Evolutionary conservation across 2,329 filamentous ascomycete genomes (phyloP).

Genomic region (Talaromyces islandicus): DNA sequence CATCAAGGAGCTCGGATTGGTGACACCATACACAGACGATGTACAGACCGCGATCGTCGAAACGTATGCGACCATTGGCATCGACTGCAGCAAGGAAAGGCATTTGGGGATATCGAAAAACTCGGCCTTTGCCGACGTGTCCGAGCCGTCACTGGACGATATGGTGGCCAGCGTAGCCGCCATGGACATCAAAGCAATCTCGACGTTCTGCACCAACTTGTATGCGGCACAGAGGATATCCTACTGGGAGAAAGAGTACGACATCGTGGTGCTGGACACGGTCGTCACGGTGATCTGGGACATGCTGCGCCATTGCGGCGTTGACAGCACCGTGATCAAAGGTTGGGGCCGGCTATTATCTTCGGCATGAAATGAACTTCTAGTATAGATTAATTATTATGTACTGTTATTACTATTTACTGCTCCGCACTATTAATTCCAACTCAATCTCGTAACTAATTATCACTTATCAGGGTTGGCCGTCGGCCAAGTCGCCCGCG

Average conservation of each 20-base stretch:
- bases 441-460: background rate
- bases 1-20: slow-evolving; percentile 1
- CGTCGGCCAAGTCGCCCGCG: background rate
- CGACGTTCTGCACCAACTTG: slow-evolving; percentile 7
- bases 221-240: slow-evolving; percentile 3
- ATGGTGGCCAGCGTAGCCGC: slow-evolving; percentile 5
- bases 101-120: slow-evolving; percentile 3
- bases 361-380: background rate
- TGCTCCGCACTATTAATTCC: background rate
- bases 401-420: background rate
- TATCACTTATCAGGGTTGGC: background rate
- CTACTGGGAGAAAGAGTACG: slow-evolving; percentile 4
- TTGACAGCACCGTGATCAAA: slow-evolving; percentile 3
- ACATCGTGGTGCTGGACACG: slow-evolving; percentile 4
- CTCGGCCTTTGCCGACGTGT: slow-evolving; percentile 1
- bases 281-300: slow-evolving; percentile 8
- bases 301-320: slow-evolving; percentile 3
- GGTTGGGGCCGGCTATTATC: slow-evolving; percentile 3
- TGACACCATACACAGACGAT: slow-evolving; percentile 6
- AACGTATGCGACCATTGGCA: slow-evolving; percentile 2
- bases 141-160: background rate
- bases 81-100: slow-evolving; percentile 6
- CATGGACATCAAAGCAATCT: slow-evolving; percentile 1
- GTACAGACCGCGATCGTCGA: slow-evolving; percentile 6
- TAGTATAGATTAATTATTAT: background rate